phyloP scores from a whole-genome alignment of 2,329 filamentous ascomycete genomes.

The Fusarium incarnatum region DNA sequence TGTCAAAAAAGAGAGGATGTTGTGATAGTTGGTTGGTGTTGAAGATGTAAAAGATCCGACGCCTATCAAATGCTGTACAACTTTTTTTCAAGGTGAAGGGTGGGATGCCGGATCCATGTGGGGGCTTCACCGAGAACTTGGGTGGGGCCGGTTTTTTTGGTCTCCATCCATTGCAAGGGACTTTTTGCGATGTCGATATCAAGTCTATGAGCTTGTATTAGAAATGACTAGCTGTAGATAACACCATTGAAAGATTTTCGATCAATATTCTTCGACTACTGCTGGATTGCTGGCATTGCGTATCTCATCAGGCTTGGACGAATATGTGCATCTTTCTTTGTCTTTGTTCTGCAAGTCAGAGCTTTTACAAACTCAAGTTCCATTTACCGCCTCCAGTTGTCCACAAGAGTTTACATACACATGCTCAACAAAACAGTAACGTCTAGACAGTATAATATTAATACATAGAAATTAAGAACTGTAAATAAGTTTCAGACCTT shows the following conservation, averaged over 20 bases:
- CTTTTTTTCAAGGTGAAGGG: slow-evolving; percentile 44
- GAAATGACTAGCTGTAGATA: too few species aligned
- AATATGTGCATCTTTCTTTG: neutral
- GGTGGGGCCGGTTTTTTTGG: slow-evolving; percentile 23
- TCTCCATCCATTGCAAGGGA: slow-evolving; percentile 2
- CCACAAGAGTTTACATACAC: neutral
- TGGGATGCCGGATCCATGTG: slow-evolving; percentile 41
- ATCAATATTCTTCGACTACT: too few species aligned
- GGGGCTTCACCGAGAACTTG: slow-evolving; percentile 34
- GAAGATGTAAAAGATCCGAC: slow-evolving; percentile 20
- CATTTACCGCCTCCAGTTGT: neutral
- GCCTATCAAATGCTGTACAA: slow-evolving; percentile 26
- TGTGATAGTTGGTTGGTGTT: slow-evolving; percentile 32
- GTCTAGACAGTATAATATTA: neutral
- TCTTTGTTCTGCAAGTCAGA: neutral
- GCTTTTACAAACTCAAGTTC: neutral
- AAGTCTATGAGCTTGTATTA: neutral
- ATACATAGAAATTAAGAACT: neutral
- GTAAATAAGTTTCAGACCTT: neutral
- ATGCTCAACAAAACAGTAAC: neutral
- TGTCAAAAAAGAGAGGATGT: neutral
- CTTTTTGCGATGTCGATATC: neutral
- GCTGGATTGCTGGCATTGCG: too few species aligned
- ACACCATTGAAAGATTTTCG: too few species aligned
- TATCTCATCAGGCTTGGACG: neutral